These are phyloP conservation scores for Intubia oerlemansii DNA, from an alignment of 2,329 filamentous ascomycete species.

Conservation along the genomic window DNA sequence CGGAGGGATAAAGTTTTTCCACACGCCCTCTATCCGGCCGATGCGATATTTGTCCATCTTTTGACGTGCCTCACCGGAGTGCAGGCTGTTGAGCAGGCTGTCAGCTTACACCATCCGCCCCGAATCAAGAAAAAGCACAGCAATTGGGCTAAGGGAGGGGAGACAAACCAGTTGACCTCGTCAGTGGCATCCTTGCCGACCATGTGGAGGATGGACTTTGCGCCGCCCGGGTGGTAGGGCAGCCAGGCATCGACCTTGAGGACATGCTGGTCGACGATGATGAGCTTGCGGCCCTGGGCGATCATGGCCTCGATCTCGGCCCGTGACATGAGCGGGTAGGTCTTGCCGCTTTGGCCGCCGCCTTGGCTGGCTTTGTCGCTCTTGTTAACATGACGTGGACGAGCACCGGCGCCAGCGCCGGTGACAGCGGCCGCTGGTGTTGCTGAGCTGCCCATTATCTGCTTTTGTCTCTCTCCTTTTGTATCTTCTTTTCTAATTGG, in stretches of 20 bases:
- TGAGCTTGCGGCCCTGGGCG: constrained; percentile 55
- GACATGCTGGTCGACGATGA: constrained; percentile 64
- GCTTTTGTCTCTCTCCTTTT: too few species aligned
- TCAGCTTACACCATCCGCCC: too few species aligned
- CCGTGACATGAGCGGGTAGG: constrained; percentile 17
- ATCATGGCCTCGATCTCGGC: constrained; percentile 62
- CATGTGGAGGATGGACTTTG: constrained; percentile 84
- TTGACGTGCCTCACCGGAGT: constrained; percentile 55
- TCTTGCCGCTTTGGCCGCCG: too few species aligned
- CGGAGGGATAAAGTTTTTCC: constrained; percentile 76
- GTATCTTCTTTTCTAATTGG: too few species aligned
- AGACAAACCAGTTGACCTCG: constrained; percentile 66
- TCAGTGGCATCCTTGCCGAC: constrained; percentile 85
- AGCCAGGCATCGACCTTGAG: constrained; percentile 80
- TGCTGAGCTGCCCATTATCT: too few species aligned
- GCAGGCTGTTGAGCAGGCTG: constrained; percentile 55
- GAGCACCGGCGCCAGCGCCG: too few species aligned
- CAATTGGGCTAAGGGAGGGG: background rate
- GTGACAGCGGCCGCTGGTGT: too few species aligned
- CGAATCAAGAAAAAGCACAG: background rate
- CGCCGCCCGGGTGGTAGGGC: constrained; percentile 76
- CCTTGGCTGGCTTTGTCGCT: too few species aligned
- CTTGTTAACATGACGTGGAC: too few species aligned
- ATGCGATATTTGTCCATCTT: constrained; percentile 71
- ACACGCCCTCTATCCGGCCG: constrained; percentile 58